Percentiles rank a stretch among this genome's conserved stretches.
phyloP scores from a whole-genome alignment of 2,329 filamentous ascomycete genomes.

The Botrytis elliptica region DNA sequence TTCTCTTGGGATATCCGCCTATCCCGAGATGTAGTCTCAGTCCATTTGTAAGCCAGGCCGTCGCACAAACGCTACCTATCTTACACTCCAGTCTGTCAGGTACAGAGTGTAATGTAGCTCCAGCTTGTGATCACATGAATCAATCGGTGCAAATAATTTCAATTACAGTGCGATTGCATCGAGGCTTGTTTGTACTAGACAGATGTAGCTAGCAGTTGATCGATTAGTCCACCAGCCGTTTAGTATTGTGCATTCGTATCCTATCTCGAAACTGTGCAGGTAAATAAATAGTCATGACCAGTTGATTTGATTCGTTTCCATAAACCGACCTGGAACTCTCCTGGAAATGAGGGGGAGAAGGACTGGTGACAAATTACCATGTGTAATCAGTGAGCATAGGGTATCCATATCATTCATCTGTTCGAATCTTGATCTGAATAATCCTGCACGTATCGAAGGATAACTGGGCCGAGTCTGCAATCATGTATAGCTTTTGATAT shows the following conservation, averaged over 20 bases:
- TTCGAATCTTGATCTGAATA: not conserved
- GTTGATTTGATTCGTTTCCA: not conserved
- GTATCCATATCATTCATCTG: not conserved
- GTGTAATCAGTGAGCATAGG: not conserved
- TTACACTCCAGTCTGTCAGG: not conserved
- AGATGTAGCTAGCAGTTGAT: conserved; percentile 2
- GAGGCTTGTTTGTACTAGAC: not conserved
- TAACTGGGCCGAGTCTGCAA: not conserved
- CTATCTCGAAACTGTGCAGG: not conserved
- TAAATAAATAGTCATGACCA: not conserved
- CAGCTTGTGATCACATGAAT: not conserved
- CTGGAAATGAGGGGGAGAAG: not conserved
- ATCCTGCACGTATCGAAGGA: not conserved
- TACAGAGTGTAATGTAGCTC: not conserved
- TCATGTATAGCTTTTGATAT: not conserved
- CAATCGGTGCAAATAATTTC: not conserved
- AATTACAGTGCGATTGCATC: not conserved
- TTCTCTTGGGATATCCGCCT: not conserved
- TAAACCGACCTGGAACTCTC: not conserved
- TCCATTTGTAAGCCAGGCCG: not conserved
- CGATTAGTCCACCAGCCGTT: not conserved
- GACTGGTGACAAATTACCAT: conserved; percentile 4
- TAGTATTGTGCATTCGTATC: not conserved
- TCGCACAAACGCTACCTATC: not conserved
- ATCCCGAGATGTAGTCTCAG: not conserved